Conservation (phyloP, 2,329 filamentous ascomycete genomes). For the Cordyceps farinosa region DNA sequence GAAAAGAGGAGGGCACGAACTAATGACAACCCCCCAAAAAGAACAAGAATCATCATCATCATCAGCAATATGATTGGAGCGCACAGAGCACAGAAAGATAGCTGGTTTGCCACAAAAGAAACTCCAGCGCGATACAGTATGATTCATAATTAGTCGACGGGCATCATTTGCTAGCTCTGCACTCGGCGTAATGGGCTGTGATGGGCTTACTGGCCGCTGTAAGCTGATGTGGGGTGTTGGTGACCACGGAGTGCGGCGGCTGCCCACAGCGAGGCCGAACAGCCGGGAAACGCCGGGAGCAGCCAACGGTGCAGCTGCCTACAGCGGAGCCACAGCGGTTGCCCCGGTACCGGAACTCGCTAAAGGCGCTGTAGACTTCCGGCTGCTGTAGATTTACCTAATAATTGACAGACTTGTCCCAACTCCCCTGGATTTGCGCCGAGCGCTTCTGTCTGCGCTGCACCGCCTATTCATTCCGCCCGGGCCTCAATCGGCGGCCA, state of each 20-base stretch:
- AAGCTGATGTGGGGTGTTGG: constrained; percentile 12
- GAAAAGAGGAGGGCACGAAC: neutral
- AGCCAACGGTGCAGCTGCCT: too few species aligned
- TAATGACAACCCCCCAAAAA: neutral
- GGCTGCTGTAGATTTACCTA: neutral
- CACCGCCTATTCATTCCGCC: neutral
- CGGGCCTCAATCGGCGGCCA: neutral
- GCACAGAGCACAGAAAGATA: too few species aligned
- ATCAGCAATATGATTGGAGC: too few species aligned
- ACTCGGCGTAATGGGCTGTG: constrained; percentile 7
- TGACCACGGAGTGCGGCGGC: constrained; percentile 11
- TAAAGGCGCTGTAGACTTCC: neutral
- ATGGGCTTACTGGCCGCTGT: constrained; percentile 5
- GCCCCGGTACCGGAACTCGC: constrained; percentile 15
- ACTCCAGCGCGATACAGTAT: constrained; percentile 4
- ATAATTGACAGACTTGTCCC: neutral
- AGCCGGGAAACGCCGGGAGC: constrained; percentile 18
- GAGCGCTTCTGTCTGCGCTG: neutral
- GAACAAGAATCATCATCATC: neutral
- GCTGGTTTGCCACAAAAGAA: neutral
- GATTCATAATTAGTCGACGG: constrained; percentile 16
- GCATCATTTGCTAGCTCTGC: constrained; percentile 5
- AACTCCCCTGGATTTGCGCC: neutral
- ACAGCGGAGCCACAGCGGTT: neutral
- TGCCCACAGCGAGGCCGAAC: constrained; percentile 2